Evolutionary conservation across 2,329 filamentous ascomycete genomes (phyloP).

Genomic region (Venturia pyrina): DNA sequence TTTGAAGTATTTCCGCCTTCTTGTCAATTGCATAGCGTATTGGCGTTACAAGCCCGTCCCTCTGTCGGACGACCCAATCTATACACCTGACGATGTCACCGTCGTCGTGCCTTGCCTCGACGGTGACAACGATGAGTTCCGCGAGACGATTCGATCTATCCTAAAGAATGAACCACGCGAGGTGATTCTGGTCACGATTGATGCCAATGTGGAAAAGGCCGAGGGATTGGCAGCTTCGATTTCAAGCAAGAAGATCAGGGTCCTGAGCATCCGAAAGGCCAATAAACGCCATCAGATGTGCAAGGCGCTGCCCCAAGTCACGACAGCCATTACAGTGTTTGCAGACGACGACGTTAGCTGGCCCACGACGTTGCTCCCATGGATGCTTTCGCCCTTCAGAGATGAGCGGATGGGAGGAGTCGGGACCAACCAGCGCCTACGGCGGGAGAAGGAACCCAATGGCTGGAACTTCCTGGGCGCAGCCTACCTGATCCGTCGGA

Average conservation of each 20-base stretch:
- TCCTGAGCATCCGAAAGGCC: constrained; percentile 71
- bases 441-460: constrained; percentile 53
- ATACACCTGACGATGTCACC: constrained; percentile 76
- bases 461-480: constrained; percentile 86
- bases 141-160: constrained; percentile 69
- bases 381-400: constrained; percentile 90
- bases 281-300: constrained; percentile 96
- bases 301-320: constrained; percentile 75
- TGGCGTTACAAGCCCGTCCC: constrained; percentile 88
- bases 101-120: constrained; percentile 91
- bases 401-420: constrained; percentile 76
- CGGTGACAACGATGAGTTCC: constrained; percentile 73
- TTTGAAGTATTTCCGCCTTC: constrained; percentile 65
- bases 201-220: constrained; percentile 62
- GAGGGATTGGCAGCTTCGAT: constrained; percentile 43
- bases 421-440: constrained; percentile 80
- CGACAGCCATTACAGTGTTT: constrained; percentile 78
- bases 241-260: constrained; percentile 51
- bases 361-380: constrained; percentile 74
- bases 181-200: constrained; percentile 79
- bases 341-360: constrained; percentile 95
- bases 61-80: constrained; percentile 68
- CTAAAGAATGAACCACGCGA: constrained; percentile 59
- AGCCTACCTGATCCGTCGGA: constrained; percentile 84
- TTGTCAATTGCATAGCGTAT: constrained; percentile 68